Base-by-base conservation (phyloP, 768 basidiomycete genomes). In the Terana coerulea region DNA sequence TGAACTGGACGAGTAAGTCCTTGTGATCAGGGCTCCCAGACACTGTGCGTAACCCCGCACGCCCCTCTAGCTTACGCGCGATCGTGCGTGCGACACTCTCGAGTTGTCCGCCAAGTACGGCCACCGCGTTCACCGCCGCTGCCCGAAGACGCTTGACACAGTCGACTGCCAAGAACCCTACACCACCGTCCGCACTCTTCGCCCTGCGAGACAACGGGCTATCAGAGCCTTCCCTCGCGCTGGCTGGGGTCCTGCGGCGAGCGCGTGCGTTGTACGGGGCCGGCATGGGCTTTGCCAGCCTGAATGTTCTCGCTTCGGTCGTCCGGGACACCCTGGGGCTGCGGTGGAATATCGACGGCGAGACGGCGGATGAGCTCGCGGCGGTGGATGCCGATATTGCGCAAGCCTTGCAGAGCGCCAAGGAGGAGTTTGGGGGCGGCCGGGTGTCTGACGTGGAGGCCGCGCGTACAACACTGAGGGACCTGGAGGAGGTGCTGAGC, bases 401-500 rank as follows among this genome's bases (percentile, higher is more conserved):
- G 47, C 89, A 91, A 67, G 89, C 88, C 6, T 80, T 91, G 36
- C 90, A 88, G 80, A 88, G 86, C 59, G 79, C 82, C 48, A 85
- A 81, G 65, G 89, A 91, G 63, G 86, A 90, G 64, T 40, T 21
- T 14, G 42, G 43, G 12, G 73, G 72, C 12, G 79, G 76, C 25
- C 75, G 76, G 11, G 71, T 81, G 28, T 64, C 63, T 11, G 81
- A 88, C 57, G 59, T 76, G 28, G 54, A 61, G 12, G 58, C 59
- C 41, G 82, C 80, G 49, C 75, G 75, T 51, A 76, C 73, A 50
- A 72, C 70, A 11, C 65, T 82, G 40, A 63, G 69, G 15, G 76
- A 77, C 24, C 65, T 91, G 37, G 74, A 73, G 55, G 55, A 48
- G 15, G 75, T 76, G 6, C 64, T 92, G 53, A 69, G 72, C 51